These are phyloP conservation scores for Trichosporon sp. DNA, from an alignment of 1,284 basidiomycete genomes.

Conservation along the genomic window DNA sequence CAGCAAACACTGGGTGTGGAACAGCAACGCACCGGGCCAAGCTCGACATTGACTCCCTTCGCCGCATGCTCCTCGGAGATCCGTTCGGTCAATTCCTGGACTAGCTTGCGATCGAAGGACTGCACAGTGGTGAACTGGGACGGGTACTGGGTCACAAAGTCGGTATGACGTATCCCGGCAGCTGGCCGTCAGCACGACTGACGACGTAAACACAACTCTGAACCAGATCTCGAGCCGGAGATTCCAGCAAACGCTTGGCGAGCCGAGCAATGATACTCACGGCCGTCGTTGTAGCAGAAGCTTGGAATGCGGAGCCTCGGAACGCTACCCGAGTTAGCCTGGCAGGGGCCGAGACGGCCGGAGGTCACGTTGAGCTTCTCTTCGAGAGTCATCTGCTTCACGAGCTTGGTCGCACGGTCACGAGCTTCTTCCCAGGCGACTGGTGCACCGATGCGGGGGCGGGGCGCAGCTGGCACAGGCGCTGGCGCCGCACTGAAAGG, in stretches of 20 bases:
- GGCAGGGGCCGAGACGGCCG: slow-evolving; percentile 54
- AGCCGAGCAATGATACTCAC: slow-evolving; percentile 21
- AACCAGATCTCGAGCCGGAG: background rate
- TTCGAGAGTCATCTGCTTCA: slow-evolving; percentile 48
- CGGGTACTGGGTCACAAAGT: slow-evolving; percentile 49
- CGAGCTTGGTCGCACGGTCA: slow-evolving; percentile 39
- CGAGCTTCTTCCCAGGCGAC: slow-evolving; percentile 34
- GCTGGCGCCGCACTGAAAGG: background rate
- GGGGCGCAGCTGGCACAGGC: too few relatives aligned
- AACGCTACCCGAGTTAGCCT: slow-evolving; percentile 55
- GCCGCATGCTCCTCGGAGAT: slow-evolving; percentile 51
- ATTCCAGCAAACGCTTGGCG: background rate
- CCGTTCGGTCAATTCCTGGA: slow-evolving; percentile 45
- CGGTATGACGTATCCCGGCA: slow-evolving; percentile 45
- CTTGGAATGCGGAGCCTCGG: slow-evolving; percentile 53
- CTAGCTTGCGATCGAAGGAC: slow-evolving; percentile 50
- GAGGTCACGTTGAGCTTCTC: slow-evolving; percentile 49
- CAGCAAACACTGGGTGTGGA: background rate
- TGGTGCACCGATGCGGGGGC: too few relatives aligned
- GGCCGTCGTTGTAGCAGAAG: slow-evolving; percentile 60
- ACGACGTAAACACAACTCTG: background rate
- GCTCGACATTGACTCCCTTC: slow-evolving; percentile 43
- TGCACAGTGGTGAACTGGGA: slow-evolving; percentile 50
- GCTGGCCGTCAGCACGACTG: slow-evolving; percentile 45
- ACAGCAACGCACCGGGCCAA: slow-evolving; percentile 34